Base-by-base conservation (phyloP, 768 basidiomycete species). In the Coprinellus aureogranulatus region DNA sequence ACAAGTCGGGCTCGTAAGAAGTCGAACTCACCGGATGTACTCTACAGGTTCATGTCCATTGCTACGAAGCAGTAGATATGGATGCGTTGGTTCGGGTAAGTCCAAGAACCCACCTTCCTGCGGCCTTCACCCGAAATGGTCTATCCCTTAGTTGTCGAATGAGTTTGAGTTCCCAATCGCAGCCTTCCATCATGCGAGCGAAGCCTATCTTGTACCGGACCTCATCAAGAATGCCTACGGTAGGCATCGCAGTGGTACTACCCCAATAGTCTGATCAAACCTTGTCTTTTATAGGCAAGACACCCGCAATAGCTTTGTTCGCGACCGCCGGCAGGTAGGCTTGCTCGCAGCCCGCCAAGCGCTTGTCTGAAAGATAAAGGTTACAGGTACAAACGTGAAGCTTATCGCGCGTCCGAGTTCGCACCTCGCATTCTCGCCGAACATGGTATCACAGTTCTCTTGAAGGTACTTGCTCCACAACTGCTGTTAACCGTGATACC, bases 141-240 rank as follows among this genome's bases (percentile, higher is more conserved):
- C 71, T 57, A 65, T 75, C 41, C 16, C 52, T 20, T 60, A 90
- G 82, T 77, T 92, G 34, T 84, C 90, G 30, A 90, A 94, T 64
- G 91, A 94, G 67, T 94, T 92, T 79, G 79, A 87, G 63, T 91
- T 91, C 68, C 82, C 85, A 5, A 80, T 92, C 54, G 84, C 89
- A 3, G 85, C 86, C 2, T 83, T 92, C 67, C 91, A 92, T 64
- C 84, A 87, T 60, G 91, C 92, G 1, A 84, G 85, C 57, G 90
- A 94, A 64, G 87, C 91, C 0, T 94, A 89, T 65, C 81, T 94
- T 11, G 87, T 94, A 22, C 89, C 92, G 1, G 86, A 88, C 45
- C 68, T 89, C 4, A 73, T 96, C 60, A 90, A 88, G 69, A 77
- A 80, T 62, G 81, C 83, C 46, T 90, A 80, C 64, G 90, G 81